These are phyloP conservation scores for Curvularia lunata DNA, from an alignment of 2,329 filamentous ascomycete genomes.

Conservation along the genomic window DNA sequence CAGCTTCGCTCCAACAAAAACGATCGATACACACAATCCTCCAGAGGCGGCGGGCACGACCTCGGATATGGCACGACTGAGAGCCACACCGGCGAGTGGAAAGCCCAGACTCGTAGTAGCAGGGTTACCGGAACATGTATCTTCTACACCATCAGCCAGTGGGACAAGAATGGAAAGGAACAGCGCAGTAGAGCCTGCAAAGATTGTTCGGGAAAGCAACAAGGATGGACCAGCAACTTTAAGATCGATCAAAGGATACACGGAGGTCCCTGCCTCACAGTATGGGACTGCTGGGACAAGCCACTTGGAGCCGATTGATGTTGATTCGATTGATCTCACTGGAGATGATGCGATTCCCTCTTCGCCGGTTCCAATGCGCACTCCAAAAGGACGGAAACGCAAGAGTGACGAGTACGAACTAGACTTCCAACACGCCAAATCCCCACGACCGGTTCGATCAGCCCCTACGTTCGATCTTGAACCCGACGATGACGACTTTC, in stretches of 20 bases:
- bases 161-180: constrained; percentile 10
- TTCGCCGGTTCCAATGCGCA: constrained; percentile 26
- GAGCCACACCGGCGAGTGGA: constrained; percentile 52
- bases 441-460: constrained; percentile 23
- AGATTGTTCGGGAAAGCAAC: not conserved
- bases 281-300: constrained; percentile 12
- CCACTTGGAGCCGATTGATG: constrained; percentile 22
- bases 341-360: constrained; percentile 30
- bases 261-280: constrained; percentile 16
- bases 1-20: constrained; percentile 28
- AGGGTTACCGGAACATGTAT: constrained; percentile 25
- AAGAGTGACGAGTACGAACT: constrained; percentile 55
- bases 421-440: constrained; percentile 28
- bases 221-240: constrained; percentile 5
- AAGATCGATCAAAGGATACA: constrained; percentile 6
- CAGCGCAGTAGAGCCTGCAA: not conserved
- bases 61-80: constrained; percentile 53
- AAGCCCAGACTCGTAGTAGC: constrained; percentile 47
- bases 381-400: constrained; percentile 48
- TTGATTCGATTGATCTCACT: constrained; percentile 49
- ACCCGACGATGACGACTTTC: constrained; percentile 40
- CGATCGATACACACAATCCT: constrained; percentile 36
- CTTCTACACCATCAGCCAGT: constrained; percentile 11
- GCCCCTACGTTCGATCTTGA: constrained; percentile 23
- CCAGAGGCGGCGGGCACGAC: constrained; percentile 13